Base-by-base conservation (phyloP, 108 stramenopile genomes). In the Cyclotella baltica region DNA sequence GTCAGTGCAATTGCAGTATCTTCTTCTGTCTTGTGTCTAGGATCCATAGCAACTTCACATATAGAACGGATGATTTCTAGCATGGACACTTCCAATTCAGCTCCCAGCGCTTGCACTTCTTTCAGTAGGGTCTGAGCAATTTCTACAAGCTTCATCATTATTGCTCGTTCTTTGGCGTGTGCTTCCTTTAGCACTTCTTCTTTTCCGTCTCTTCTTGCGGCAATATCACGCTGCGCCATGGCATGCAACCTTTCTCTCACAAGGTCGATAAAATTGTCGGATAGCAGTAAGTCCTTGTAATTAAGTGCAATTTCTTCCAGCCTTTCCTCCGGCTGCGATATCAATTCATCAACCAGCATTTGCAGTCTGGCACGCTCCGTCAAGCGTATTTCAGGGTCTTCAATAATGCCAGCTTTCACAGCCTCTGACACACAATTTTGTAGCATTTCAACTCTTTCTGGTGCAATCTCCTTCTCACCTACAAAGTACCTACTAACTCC, bases 11-110 rank as follows among this genome's bases (percentile, higher is more conserved):
- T 77, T 20, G 95, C 86, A 29, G 93, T 89, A 61, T 93, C 93
- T 78, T 96, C 90, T 76, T 92, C 90, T 22, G 89, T 92, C 28
- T 71, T 70, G 71, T 91, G 90, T 4, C 66, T 65, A 19, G 93
- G 93, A 71, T 96, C 93, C 95, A 96, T 96, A 2, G 95, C 95
- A 55, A 96, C 93, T 58, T 93, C 88, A 72, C 95, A 96, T 47
- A 96, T 96, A 16, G 92, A 91, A 11, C 93, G 82, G 52, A 96
- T 83, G 16, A 93, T 81, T 62, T 96, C 95, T 61, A 96, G 67
- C 70, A 93, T 93, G 11, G 89, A 85, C 0, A 92, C 88, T 76
- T 96, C 95, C 23, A 96, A 71, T 47, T 93, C 88, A 0, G 93
- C 90, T 56, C 95, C 93, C 23, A 93, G 70, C 16, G 91, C 89